phyloP scores from a whole-genome alignment of 176 grass and related monocot species.

The Bromus sterilis region DNA sequence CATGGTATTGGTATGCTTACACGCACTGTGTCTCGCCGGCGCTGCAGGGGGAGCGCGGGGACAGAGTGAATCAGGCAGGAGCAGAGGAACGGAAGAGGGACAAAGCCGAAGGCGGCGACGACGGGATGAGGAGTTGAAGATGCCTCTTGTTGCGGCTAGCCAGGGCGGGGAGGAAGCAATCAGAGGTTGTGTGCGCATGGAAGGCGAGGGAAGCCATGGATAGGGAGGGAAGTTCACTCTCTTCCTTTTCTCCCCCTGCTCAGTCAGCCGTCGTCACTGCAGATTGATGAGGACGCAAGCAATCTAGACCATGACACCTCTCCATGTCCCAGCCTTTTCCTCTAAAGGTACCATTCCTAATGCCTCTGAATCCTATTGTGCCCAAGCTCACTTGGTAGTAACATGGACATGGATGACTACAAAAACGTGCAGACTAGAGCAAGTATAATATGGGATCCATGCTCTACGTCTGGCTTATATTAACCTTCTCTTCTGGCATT shows the following conservation, averaged over 20 bases:
- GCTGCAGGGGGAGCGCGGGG: background rate
- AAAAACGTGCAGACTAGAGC: background rate
- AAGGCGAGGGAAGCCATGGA: conserved; percentile 19
- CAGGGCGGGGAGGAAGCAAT: background rate
- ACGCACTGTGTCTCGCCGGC: background rate
- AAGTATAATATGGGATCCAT: no score
- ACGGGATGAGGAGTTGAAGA: background rate
- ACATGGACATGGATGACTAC: background rate
- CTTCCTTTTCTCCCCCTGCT: background rate
- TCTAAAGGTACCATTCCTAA: background rate
- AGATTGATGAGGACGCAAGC: no score
- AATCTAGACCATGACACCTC: no score
- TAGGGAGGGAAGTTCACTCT: background rate
- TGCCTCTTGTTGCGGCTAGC: background rate
- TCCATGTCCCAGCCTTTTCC: no score
- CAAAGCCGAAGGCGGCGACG: background rate
- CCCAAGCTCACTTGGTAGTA: background rate
- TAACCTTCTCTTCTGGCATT: no score
- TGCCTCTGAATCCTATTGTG: background rate
- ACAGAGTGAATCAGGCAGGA: background rate
- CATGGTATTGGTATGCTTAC: background rate
- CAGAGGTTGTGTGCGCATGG: background rate
- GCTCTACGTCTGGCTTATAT: no score
- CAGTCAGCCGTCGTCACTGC: conserved; percentile 29
- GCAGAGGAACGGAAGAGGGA: background rate